Evolutionary conservation across 1,284 basidiomycete species (phyloP), one percentile per base, ranked within the genome.

Genomic region (Volvariella surrecta): DNA sequence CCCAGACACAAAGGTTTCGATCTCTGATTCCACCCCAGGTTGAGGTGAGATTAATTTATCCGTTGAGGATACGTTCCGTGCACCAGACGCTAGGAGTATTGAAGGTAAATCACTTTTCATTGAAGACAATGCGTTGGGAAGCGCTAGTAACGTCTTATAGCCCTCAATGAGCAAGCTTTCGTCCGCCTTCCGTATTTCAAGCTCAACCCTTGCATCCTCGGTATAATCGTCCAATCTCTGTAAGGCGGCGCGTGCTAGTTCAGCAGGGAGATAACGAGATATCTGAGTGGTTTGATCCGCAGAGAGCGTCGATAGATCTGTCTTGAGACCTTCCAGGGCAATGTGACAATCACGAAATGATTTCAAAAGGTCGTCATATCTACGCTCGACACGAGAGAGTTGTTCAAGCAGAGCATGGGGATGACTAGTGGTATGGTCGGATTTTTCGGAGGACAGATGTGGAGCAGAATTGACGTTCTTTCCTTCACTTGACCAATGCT

Each of bases 171-270:
- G 68, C 7, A 91, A 70, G 28, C 76, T 75, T 51, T 89, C 88
- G 58, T 93, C 89, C 1, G 86, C 76, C 11, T 84, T 65, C 16
- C 79, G 79, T 40, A 93, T 92, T 63, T 93, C 89, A 15, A 92
- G 66, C 56, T 92, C 89, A 2, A 93, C 89, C 1, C 87, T 75
- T 0, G 80, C 82, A 52, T 93, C 89, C 59, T 92, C 89, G 16
- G 80, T 79, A 50, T 79, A 88, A 57, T 93, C 87, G 50, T 82
- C 72, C 32, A 93, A 66, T 1, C 85, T 72, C 38, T 81, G 72
- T 3, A 89, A 65, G 1, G 80, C 76, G 0, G 67, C 68, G 15
- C 63, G 61, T 2, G 91, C 56, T 6, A 75, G 57, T 2, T 70
- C 55, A 0, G 50, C 41, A 22, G 57, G 54, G 15, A 62, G 44